Conservation (phyloP, 192 early-diverging fungal genomes). For the Glomus cerebriforme region DNA sequence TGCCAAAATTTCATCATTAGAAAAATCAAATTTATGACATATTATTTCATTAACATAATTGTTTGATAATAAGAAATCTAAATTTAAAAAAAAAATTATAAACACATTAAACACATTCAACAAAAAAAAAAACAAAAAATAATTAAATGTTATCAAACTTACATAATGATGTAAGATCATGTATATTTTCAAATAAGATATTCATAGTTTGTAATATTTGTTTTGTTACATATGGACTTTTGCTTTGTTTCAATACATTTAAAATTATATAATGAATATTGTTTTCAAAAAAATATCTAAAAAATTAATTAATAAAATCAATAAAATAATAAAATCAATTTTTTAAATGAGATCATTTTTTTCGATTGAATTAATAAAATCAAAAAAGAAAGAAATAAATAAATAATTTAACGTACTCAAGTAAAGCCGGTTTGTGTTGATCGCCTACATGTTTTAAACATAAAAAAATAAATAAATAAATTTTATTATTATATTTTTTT, state of each 20-base stretch:
- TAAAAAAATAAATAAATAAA: neutral
- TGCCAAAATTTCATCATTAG: conserved; percentile 68
- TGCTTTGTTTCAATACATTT: conserved; percentile 35
- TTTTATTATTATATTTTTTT: conserved; percentile 19
- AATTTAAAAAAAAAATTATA: neutral
- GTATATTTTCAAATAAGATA: conserved; percentile 56
- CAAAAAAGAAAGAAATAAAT: neutral
- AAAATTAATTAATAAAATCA: neutral
- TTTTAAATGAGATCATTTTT: too few species aligned
- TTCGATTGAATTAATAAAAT: too few species aligned
- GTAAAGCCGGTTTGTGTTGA: neutral
- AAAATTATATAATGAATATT: conserved; percentile 41
- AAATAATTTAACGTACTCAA: conserved; percentile 9
- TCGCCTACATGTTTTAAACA: conserved; percentile 13
- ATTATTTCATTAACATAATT: conserved; percentile 77
- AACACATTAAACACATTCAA: too few species aligned
- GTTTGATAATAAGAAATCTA: conserved; percentile 68
- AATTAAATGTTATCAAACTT: too few species aligned
- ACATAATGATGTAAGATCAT: conserved; percentile 48
- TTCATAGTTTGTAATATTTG: conserved; percentile 57
- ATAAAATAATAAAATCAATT: neutral
- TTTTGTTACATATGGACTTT: conserved; percentile 39
- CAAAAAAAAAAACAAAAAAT: conserved; percentile 10
- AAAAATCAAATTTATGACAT: conserved; percentile 53
- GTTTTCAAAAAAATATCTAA: conserved; percentile 47